phyloP scores from a whole-genome alignment of 768 basidiomycete genomes.

The Dioszegia aurantiaca region DNA sequence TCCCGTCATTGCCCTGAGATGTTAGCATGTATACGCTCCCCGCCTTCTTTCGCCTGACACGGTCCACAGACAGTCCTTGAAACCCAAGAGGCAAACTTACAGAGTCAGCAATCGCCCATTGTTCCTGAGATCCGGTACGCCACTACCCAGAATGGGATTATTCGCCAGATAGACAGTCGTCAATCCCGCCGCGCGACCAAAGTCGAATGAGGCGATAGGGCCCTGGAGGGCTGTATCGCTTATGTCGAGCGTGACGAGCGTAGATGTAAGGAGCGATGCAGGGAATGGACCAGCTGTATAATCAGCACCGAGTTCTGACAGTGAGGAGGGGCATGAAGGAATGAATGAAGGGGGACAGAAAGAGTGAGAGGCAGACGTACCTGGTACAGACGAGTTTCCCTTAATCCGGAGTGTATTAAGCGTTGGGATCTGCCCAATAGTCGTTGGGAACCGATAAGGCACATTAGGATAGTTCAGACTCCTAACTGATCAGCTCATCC shows the following conservation, averaged over 20 bases:
- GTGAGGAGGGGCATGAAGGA: not conserved
- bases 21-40: slow-evolving; percentile 12
- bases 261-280: slow-evolving; percentile 27
- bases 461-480: slow-evolving; percentile 49
- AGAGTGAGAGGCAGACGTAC: slow-evolving; percentile 26
- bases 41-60: too few relatives aligned
- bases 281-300: slow-evolving; percentile 46
- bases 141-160: slow-evolving; percentile 46
- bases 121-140: slow-evolving; percentile 36
- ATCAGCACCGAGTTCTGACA: slow-evolving; percentile 12
- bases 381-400: slow-evolving; percentile 46
- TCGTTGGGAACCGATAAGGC: slow-evolving; percentile 34
- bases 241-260: slow-evolving; percentile 46
- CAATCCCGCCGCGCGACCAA: slow-evolving; percentile 21
- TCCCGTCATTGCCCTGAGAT: slow-evolving; percentile 45
- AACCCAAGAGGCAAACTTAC: slow-evolving; percentile 27
- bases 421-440: slow-evolving; percentile 45
- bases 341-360: slow-evolving; percentile 1
- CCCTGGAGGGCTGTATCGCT: slow-evolving; percentile 46
- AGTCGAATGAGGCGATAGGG: slow-evolving; percentile 34
- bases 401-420: slow-evolving; percentile 42
- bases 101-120: slow-evolving; percentile 35
- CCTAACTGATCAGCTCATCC: slow-evolving; percentile 19
- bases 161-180: slow-evolving; percentile 43
- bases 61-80: too few relatives aligned